These are phyloP conservation scores for Alternaria consortialis DNA, from an alignment of 2,329 filamentous ascomycete genomes.

Conservation along the genomic window DNA sequence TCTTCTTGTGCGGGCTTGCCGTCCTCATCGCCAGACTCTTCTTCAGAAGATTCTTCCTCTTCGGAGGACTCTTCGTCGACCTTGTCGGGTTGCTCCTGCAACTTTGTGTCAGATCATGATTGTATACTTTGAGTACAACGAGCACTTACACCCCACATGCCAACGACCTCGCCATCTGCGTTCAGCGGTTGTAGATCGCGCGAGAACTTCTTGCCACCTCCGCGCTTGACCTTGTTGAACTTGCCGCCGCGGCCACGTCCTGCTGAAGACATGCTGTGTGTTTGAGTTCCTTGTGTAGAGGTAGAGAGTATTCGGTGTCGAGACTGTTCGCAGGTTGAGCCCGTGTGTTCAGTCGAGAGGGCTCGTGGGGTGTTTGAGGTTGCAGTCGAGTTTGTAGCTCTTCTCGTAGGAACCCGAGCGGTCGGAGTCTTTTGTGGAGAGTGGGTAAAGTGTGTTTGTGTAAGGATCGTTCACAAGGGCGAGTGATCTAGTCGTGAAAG, in stretches of 20 bases:
- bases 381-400: not conserved
- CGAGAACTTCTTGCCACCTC: slow-evolving; percentile 96
- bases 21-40: slow-evolving; percentile 55
- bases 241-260: slow-evolving; percentile 85
- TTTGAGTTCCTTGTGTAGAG: slow-evolving; percentile 19
- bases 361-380: not conserved
- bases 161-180: slow-evolving; percentile 84
- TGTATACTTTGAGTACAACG: not conserved
- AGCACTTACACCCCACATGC: slow-evolving; percentile 79
- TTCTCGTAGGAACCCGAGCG: slow-evolving; percentile 3
- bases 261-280: slow-evolving; percentile 61
- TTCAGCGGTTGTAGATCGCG: slow-evolving; percentile 88
- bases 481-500: slow-evolving; percentile 17
- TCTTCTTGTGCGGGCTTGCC: slow-evolving; percentile 60
- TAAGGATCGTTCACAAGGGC: slow-evolving; percentile 10
- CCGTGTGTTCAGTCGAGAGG: slow-evolving; percentile 4
- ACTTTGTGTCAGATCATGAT: slow-evolving; percentile 26
- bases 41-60: slow-evolving; percentile 55
- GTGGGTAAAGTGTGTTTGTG: slow-evolving; percentile 15
- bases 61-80: slow-evolving; percentile 59
- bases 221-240: slow-evolving; percentile 91
- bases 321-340: slow-evolving; percentile 8
- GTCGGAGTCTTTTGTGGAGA: slow-evolving; percentile 2
- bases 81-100: slow-evolving; percentile 54
- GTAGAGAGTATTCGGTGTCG: slow-evolving; percentile 2